Conservation (phyloP, 2,329 filamentous ascomycete species). For the Pestalotiopsis sp. region DNA sequence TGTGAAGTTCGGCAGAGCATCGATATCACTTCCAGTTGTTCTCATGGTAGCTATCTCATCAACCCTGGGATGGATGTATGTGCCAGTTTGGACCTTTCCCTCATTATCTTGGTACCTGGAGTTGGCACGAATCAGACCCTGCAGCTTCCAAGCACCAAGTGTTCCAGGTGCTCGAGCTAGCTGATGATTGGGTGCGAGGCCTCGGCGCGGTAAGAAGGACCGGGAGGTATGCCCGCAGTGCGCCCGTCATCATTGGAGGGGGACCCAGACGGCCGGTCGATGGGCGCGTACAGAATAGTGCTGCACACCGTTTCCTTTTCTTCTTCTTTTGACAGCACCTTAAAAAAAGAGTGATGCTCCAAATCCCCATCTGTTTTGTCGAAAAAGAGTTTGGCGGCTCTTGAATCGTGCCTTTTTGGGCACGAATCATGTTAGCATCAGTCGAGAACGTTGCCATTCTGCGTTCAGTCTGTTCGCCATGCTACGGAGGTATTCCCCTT, state of each 20-base stretch:
- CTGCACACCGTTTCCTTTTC: background rate
- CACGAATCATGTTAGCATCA: background rate
- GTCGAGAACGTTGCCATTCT: background rate
- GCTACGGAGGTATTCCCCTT: background rate
- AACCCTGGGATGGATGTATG: background rate
- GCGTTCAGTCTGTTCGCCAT: background rate
- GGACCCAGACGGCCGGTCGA: constrained; percentile 28
- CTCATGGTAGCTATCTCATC: background rate
- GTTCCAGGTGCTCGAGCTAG: constrained; percentile 36
- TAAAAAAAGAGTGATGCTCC: background rate
- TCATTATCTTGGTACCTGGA: constrained; percentile 26
- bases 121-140: constrained; percentile 37
- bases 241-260: constrained; percentile 21
- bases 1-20: background rate
- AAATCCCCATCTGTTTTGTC: background rate
- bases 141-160: constrained; percentile 41
- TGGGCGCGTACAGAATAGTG: constrained; percentile 39
- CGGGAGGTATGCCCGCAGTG: background rate
- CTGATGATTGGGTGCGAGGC: constrained; percentile 38
- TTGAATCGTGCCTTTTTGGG: background rate
- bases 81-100: background rate
- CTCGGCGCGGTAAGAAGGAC: constrained; percentile 23
- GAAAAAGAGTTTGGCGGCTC: background rate
- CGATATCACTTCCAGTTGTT: background rate
- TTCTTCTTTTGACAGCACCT: constrained; percentile 6